Percentiles rank a stretch among this genome's conserved stretches.
These are phyloP conservation scores for Spongospora subterranea DNA, from an alignment of 208 protist genomes.

Conservation along the genomic window DNA sequence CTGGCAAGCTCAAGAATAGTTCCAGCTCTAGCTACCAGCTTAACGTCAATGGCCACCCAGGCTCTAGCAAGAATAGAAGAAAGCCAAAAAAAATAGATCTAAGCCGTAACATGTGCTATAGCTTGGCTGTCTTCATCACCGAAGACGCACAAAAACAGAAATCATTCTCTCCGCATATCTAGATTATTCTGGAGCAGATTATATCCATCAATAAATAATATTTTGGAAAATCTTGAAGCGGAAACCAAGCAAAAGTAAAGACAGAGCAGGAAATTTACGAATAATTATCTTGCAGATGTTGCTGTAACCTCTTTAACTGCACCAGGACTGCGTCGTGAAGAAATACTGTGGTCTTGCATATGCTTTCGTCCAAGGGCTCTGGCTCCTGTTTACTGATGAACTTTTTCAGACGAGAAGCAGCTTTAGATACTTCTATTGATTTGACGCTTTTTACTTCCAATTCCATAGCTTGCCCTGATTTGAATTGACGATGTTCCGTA, in stretches of 20 bases:
- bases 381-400: background rate
- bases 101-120: too few relatives aligned
- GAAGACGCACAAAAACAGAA: too few relatives aligned
- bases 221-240: too few relatives aligned
- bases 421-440: background rate
- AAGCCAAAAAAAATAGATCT: background rate
- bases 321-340: background rate
- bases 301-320: background rate
- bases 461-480: too few relatives aligned
- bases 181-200: too few relatives aligned
- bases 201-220: too few relatives aligned
- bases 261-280: too few relatives aligned
- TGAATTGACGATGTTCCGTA: too few relatives aligned
- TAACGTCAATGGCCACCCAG: background rate
- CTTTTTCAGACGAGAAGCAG: background rate
- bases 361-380: background rate
- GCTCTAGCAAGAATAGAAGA: background rate
- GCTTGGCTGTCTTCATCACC: too few relatives aligned
- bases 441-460: background rate
- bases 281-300: background rate
- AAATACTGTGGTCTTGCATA: background rate
- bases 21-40: background rate
- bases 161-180: too few relatives aligned
- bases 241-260: too few relatives aligned
- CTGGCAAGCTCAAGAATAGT: background rate